These are phyloP conservation scores for Blumeria graminis DNA, from an alignment of 2,329 filamentous ascomycete species.

Conservation along the genomic window DNA sequence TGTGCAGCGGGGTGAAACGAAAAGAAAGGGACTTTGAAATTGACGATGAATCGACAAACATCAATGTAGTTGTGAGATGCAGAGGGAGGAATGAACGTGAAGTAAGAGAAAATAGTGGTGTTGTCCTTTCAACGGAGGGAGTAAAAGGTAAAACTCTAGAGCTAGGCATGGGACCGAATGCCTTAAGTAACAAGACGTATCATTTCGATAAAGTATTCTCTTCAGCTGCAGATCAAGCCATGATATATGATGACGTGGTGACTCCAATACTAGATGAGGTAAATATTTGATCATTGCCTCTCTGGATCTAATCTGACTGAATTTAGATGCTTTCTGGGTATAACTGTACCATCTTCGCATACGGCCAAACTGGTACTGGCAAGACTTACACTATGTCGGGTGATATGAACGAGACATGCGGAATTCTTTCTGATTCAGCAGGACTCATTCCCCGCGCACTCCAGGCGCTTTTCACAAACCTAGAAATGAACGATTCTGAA, in stretches of 20 bases:
- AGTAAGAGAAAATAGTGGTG: conserved; percentile 79
- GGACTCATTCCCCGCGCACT: conserved; percentile 88
- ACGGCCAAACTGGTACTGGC: conserved; percentile 91
- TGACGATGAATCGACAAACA: conserved; percentile 72
- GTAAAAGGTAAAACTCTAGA: conserved; percentile 66
- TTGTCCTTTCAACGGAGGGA: conserved; percentile 74
- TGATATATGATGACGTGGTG: conserved; percentile 90
- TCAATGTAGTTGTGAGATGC: conserved; percentile 90
- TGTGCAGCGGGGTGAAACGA: conserved; percentile 43
- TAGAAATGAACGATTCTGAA: conserved; percentile 57
- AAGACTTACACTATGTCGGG: conserved; percentile 99
- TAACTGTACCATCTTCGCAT: conserved; percentile 97
- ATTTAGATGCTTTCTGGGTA: conserved; percentile 69
- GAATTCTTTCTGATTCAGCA: conserved; percentile 70
- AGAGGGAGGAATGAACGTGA: conserved; percentile 82
- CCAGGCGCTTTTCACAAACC: conserved; percentile 63
- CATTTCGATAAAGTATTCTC: conserved; percentile 96
- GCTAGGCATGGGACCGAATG: conserved; percentile 76
- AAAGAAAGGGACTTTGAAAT: conserved; percentile 69
- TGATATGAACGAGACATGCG: conserved; percentile 72
- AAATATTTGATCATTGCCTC: conserved; percentile 6
- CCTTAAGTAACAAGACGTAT: conserved; percentile 87
- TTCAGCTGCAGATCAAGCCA: conserved; percentile 73
- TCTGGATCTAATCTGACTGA: conserved; percentile 2
- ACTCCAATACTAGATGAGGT: conserved; percentile 84